These are phyloP conservation scores for Sphaceloma murrayae DNA, from an alignment of 2,329 filamentous ascomycete genomes.

Conservation along the genomic window DNA sequence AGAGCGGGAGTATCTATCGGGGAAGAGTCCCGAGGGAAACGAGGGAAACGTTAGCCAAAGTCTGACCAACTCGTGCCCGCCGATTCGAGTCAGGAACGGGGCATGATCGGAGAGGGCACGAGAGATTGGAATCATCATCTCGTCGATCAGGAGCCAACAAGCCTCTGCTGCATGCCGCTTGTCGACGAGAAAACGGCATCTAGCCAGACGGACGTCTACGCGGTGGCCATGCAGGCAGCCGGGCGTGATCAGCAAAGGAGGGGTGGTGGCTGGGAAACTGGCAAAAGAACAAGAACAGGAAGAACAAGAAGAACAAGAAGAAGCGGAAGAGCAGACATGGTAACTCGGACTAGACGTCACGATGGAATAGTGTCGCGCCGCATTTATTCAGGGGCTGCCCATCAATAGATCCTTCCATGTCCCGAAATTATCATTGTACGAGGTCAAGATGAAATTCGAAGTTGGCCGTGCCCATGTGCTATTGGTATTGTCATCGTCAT, in stretches of 20 bases:
- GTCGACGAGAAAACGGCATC: neutral
- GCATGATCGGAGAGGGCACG: conserved; percentile 6
- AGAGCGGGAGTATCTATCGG: conserved; percentile 12
- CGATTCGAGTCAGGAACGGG: conserved; percentile 15
- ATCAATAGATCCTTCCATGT: neutral
- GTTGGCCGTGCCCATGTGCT: no score
- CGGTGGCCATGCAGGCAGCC: neutral
- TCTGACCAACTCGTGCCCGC: conserved; percentile 1
- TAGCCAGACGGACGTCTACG: conserved; percentile 1
- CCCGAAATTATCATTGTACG: no score
- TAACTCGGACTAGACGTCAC: conserved; percentile 13
- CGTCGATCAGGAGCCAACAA: conserved; percentile 15
- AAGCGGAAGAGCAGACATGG: no score
- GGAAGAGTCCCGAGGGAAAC: conserved; percentile 14
- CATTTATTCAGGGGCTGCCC: conserved; percentile 1
- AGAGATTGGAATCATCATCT: conserved; percentile 14
- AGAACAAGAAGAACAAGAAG: no score
- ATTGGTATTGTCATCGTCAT: conserved; percentile 11
- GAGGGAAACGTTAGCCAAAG: conserved; percentile 13
- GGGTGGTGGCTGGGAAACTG: conserved; percentile 3
- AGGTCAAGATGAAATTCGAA: neutral
- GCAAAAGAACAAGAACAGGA: neutral
- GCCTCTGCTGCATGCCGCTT: conserved; percentile 10
- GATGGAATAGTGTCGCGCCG: conserved; percentile 1
- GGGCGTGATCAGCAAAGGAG: neutral